These are phyloP conservation scores for Microthyrium microscopicum DNA, from an alignment of 2,329 filamentous ascomycete species.

Conservation along the genomic window DNA sequence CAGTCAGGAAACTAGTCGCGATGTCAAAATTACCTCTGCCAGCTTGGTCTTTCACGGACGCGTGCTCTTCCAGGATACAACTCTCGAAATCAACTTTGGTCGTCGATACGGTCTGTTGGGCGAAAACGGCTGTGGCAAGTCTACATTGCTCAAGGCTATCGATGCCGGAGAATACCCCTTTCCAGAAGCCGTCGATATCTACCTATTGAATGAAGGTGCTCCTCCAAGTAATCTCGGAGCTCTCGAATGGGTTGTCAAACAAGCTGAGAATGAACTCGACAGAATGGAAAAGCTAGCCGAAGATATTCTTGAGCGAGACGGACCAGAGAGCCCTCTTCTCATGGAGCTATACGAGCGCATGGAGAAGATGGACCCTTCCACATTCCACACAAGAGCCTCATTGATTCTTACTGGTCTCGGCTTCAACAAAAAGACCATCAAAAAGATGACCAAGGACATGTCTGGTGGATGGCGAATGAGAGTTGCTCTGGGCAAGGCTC, in stretches of 20 bases:
- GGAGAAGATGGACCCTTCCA: slow-evolving; percentile 96
- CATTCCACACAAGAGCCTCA: slow-evolving; percentile 87
- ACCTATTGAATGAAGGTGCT: slow-evolving; percentile 93
- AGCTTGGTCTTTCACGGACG: slow-evolving; percentile 96
- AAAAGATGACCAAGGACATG: slow-evolving; percentile 99
- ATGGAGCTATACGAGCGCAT: slow-evolving; percentile 98
- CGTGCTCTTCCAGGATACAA: slow-evolving; percentile 87
- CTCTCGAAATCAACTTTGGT: slow-evolving; percentile 80
- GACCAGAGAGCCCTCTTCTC: slow-evolving; percentile 76
- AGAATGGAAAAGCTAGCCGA: slow-evolving; percentile 80
- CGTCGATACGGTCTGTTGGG: slow-evolving; percentile 88
- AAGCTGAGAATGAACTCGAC: slow-evolving; percentile 86
- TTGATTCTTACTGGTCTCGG: slow-evolving; percentile 96
- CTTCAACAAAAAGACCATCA: slow-evolving; percentile 95
- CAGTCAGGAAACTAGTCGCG: slow-evolving; percentile 68
- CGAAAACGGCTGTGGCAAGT: slow-evolving; percentile 99
- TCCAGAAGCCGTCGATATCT: slow-evolving; percentile 93
- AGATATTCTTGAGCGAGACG: slow-evolving; percentile 76
- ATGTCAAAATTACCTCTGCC: slow-evolving; percentile 91
- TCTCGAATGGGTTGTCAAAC: slow-evolving; percentile 89
- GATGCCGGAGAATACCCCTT: slow-evolving; percentile 87
- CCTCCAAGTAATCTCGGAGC: slow-evolving; percentile 78
- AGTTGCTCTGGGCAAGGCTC: slow-evolving; percentile 89
- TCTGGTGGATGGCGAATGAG: slow-evolving; percentile 99
- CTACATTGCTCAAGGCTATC: slow-evolving; percentile 91